Conservation (phyloP, 2,329 filamentous ascomycete species). For the Colletotrichum eleusines region DNA sequence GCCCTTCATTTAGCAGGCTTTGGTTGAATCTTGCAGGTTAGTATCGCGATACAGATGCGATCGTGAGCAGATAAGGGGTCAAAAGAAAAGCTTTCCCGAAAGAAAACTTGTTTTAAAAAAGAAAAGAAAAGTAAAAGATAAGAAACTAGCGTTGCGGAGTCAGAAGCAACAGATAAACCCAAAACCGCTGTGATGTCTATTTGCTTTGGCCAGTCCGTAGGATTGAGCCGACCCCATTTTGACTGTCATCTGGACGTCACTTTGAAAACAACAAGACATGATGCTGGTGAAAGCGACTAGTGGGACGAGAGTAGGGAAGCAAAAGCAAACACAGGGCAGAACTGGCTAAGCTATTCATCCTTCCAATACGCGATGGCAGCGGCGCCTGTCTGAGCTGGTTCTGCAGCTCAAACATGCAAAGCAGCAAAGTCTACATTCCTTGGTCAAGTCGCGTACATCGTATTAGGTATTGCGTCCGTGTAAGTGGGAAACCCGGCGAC, state of each 20-base stretch:
- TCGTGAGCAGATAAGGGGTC: not conserved
- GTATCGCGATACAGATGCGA: not conserved
- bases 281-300: no score
- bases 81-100: no score
- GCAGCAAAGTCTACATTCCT: not conserved
- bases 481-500: slow-evolving; percentile 5
- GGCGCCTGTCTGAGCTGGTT: not conserved
- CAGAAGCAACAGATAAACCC: not conserved
- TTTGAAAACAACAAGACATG: not conserved
- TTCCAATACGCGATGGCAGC: not conserved
- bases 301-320: not conserved
- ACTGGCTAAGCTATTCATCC: not conserved
- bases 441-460: not conserved
- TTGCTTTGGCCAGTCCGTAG: no score
- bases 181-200: no score
- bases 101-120: no score
- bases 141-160: no score
- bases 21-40: not conserved
- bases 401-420: not conserved
- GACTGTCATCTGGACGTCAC: not conserved
- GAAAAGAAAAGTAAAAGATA: not conserved
- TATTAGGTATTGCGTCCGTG: not conserved
- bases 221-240: no score
- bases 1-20: not conserved
- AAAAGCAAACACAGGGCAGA: no score